A percentile compares a stretch with the other conserved stretches of the same genome.
Evolutionary conservation across 306 rosid genomes (phyloP).

Genomic region (Hylodesmum podocarpum): DNA sequence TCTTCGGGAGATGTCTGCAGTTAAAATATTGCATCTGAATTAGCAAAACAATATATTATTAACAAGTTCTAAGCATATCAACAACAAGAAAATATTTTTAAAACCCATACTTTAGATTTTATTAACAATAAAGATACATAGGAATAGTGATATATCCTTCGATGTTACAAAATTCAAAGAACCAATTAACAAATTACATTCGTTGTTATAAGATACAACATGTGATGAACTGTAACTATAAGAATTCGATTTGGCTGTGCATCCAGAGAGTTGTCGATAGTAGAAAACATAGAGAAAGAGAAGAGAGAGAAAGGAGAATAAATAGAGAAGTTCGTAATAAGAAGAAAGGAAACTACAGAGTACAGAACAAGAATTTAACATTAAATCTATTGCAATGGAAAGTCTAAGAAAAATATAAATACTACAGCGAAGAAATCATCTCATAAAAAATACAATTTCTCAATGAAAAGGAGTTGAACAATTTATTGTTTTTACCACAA

Average conservation of each 20-base stretch:
- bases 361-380: constrained; percentile 23
- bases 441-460: neutral
- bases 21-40: constrained; percentile 28
- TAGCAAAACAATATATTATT: constrained; percentile 6
- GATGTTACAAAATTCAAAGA: constrained; percentile 90
- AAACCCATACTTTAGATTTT: no score
- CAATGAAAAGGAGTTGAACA: neutral
- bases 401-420: neutral
- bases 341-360: constrained; percentile 44
- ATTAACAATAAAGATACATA: no score
- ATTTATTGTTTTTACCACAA: constrained; percentile 1
- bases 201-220: constrained; percentile 99
- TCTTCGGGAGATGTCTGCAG: constrained; percentile 81
- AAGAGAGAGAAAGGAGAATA: constrained; percentile 87
- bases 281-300: constrained; percentile 81
- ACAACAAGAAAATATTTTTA: no score
- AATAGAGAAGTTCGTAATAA: constrained; percentile 66
- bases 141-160: constrained; percentile 93
- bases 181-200: constrained; percentile 99
- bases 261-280: constrained; percentile 69
- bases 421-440: neutral
- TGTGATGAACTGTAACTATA: constrained; percentile 96
- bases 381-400: constrained; percentile 26
- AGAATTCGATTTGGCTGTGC: constrained; percentile 99
- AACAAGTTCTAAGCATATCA: constrained; percentile 15